Conservation (phyloP, 352 stramenopile genomes). For the Peronospora belbahrii region DNA sequence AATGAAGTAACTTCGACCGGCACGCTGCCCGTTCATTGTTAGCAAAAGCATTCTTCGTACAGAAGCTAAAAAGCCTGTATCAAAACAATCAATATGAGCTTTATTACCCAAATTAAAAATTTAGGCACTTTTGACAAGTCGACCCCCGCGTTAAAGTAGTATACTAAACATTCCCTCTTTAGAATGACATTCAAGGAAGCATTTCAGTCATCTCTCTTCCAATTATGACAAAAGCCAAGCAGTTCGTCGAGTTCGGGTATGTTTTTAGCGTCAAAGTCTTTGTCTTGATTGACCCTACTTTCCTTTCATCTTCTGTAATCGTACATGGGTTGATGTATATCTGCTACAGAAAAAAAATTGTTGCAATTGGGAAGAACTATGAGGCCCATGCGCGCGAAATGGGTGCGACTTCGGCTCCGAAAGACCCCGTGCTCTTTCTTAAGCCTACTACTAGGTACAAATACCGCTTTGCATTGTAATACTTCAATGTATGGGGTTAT, state of each 20-base stretch:
- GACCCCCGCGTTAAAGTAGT: too few species aligned
- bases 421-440: slow-evolving; percentile 74
- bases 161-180: neutral
- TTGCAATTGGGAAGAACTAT: slow-evolving; percentile 84
- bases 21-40: slow-evolving; percentile 13
- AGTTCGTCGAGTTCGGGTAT: slow-evolving; percentile 48
- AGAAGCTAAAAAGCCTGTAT: neutral
- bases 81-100: too few species aligned
- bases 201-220: neutral
- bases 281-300: neutral
- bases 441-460: slow-evolving; percentile 64
- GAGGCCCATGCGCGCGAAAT: slow-evolving; percentile 77
- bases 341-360: slow-evolving; percentile 62
- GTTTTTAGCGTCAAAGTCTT: neutral
- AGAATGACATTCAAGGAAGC: slow-evolving; percentile 1
- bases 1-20: slow-evolving; percentile 10
- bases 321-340: slow-evolving; percentile 15
- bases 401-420: slow-evolving; percentile 48
- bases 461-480: neutral
- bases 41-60: neutral
- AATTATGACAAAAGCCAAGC: slow-evolving; percentile 32
- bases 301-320: too few species aligned
- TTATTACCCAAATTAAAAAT: too few species aligned
- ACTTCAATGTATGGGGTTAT: too few species aligned
- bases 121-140: too few species aligned